Conservation (phyloP, 805 yeast genomes). For the Hanseniaspora pseudoguilliermondii region DNA sequence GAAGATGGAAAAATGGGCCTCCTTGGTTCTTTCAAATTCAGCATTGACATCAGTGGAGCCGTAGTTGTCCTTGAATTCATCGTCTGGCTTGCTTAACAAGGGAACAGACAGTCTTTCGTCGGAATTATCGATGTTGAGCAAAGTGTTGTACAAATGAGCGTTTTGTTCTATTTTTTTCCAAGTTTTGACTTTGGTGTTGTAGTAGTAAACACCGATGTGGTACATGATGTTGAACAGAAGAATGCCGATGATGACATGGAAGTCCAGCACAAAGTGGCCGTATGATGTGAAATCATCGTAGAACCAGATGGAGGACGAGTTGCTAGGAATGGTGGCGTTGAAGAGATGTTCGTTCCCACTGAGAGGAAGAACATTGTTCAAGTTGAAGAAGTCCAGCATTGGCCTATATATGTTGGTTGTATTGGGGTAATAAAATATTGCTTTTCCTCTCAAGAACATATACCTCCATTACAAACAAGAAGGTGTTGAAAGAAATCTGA, state of each 20-base stretch:
- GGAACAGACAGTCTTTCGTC: constrained; percentile 15
- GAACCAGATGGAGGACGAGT: constrained; percentile 33
- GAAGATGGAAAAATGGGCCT: constrained; percentile 54
- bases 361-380: neutral
- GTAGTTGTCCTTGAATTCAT: constrained; percentile 2
- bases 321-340: neutral
- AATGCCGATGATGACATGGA: constrained; percentile 15
- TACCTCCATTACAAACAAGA: no score
- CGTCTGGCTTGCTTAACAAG: constrained; percentile 2
- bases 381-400: constrained; percentile 1
- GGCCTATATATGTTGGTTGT: neutral
- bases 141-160: constrained; percentile 14
- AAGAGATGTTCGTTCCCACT: neutral
- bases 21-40: constrained; percentile 23
- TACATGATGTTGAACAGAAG: neutral
- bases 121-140: constrained; percentile 4
- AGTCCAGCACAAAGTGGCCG: constrained; percentile 34
- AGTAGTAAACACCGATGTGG: constrained; percentile 23
- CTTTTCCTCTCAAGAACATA: no score
- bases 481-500: no score
- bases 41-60: constrained; percentile 9
- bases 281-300: constrained; percentile 51
- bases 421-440: no score
- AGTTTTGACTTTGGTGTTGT: constrained; percentile 22
- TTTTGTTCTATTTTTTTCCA: constrained; percentile 15